Evolutionary conservation across 1,139 yeast species (phyloP).

Genomic region (Geotrichum klebahnii): DNA sequence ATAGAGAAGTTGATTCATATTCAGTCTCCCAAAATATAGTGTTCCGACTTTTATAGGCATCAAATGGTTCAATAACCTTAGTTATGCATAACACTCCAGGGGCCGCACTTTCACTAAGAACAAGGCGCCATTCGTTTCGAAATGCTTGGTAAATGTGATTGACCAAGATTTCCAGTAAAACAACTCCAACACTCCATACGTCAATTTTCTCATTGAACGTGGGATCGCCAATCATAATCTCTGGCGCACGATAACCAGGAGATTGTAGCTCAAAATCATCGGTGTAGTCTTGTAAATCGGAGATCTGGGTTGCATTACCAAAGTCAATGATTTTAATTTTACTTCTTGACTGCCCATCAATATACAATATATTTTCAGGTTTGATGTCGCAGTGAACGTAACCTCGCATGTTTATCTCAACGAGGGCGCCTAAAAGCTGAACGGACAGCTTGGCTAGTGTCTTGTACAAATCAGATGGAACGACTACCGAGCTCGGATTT

Average conservation of each 20-base stretch:
- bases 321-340: constrained; percentile 30
- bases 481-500: neutral
- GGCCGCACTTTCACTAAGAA: constrained; percentile 15
- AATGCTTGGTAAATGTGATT: constrained; percentile 23
- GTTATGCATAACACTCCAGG: constrained; percentile 23
- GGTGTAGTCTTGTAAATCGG: constrained; percentile 25
- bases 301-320: constrained; percentile 27
- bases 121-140: constrained; percentile 23
- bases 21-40: constrained; percentile 26
- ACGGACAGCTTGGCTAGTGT: constrained; percentile 29
- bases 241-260: constrained; percentile 34
- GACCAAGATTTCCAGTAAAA: constrained; percentile 29
- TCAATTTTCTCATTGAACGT: constrained; percentile 29
- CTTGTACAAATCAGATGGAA: constrained; percentile 8
- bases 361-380: constrained; percentile 67
- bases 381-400: constrained; percentile 78
- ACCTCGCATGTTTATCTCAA: constrained; percentile 45
- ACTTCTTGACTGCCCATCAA: constrained; percentile 18
- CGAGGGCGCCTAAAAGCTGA: constrained; percentile 29
- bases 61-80: constrained; percentile 28
- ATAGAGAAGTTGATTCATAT: constrained; percentile 14
- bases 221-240: constrained; percentile 31
- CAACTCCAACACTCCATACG: constrained; percentile 32
- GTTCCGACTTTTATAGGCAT: constrained; percentile 23
- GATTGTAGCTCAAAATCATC: constrained; percentile 30